Evolutionary conservation across 164 flowering plant species (phyloP).

Genomic region (Nelumbo lutea): DNA sequence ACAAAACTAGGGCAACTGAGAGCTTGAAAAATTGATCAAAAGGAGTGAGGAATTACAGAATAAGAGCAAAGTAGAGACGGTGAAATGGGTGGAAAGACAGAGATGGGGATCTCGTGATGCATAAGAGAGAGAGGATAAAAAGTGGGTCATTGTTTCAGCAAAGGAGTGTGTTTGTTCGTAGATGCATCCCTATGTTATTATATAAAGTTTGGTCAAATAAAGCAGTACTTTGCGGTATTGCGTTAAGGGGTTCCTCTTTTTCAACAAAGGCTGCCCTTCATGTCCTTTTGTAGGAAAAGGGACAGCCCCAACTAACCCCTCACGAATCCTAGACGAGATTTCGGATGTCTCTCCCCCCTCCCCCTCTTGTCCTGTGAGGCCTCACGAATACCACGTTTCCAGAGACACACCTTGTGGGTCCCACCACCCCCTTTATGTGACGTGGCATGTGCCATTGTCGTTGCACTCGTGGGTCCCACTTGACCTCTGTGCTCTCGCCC

Average conservation of each 20-base stretch:
- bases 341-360: conserved; percentile 4
- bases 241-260: background rate
- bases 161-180: background rate
- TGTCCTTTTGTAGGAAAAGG: conserved; percentile 1
- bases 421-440: background rate
- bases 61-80: no score
- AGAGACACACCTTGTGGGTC: background rate
- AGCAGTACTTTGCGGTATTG: background rate
- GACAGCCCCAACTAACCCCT: conserved; percentile 14
- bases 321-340: conserved; percentile 5
- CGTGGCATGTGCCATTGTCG: no score
- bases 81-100: no score
- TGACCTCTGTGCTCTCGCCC: no score
- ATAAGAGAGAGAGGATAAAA: background rate
- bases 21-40: no score
- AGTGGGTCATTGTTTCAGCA: background rate
- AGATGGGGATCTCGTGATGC: no score
- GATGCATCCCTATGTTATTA: background rate
- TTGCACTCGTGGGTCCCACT: no score
- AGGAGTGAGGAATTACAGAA: no score
- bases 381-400: conserved; percentile 9
- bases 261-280: conserved; percentile 14
- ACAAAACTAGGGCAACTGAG: no score
- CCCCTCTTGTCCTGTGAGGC: background rate
- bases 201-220: conserved; percentile 6